Conservation (phyloP, 2,329 filamentous ascomycete species). For the Sporothrix sp. region DNA sequence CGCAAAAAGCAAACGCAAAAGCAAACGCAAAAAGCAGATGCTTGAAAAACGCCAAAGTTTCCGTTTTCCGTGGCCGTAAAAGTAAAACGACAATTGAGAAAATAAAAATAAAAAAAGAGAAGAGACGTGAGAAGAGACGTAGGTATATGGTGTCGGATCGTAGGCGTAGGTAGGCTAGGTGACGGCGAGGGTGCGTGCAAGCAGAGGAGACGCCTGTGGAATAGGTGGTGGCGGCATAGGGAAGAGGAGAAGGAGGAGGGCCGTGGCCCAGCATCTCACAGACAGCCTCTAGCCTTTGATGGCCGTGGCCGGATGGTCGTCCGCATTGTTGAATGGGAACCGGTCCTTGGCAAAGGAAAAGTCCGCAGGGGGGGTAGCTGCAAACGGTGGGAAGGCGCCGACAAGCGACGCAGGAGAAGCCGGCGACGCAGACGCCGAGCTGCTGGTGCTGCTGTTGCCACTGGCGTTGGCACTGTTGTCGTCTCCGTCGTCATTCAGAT, state of each 20-base stretch:
- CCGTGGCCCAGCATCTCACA: neutral
- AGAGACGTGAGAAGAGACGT: no score
- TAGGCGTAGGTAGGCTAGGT: neutral
- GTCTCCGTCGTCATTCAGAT: neutral
- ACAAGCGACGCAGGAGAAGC: conserved; percentile 37
- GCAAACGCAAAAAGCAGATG: neutral
- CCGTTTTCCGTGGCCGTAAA: no score
- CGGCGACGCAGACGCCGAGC: conserved; percentile 25
- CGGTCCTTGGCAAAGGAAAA: conserved; percentile 34
- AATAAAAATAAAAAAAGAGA: no score
- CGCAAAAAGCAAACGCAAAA: neutral
- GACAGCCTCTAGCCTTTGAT: conserved; percentile 30
- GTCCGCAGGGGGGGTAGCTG: conserved; percentile 37
- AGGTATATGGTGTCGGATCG: no score
- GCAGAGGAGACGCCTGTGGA: no score
- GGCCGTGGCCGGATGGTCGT: conserved; percentile 41
- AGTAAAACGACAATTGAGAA: no score
- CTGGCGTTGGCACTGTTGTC: conserved; percentile 9
- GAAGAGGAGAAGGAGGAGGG: neutral
- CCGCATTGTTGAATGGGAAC: conserved; percentile 39
- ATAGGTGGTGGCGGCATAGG: neutral
- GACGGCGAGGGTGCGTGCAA: neutral
- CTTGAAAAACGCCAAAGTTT: neutral
- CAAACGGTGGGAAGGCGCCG: conserved; percentile 34
- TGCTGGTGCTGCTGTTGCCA: conserved; percentile 16